Base-by-base conservation (phyloP, 305 asterid genomes). In the Rubia tinctorum region DNA sequence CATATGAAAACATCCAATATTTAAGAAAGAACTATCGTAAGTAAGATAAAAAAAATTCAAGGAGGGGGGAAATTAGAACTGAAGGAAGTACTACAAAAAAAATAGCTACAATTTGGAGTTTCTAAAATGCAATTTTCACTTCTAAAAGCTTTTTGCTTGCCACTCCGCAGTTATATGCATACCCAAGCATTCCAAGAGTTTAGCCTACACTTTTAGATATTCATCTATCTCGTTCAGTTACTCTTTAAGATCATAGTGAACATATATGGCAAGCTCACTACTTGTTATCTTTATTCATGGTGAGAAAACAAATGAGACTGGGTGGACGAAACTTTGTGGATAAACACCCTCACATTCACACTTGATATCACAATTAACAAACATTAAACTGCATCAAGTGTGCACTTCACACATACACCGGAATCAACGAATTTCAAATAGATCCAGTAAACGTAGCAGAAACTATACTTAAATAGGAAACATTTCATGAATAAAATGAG, bases 1-100 rank as follows among this genome's bases (percentile, higher is more conserved):
- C 20, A 77, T 86, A 90, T 84, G 80, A 43, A 82, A 71, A 74
- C 73, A 67, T 60, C 64, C 42, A 20, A 63, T 27, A 17, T 18
- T 27, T 6, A 22, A 71, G 18, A 47, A 55, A 13, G 43, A 42
- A 61, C 34, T 30, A n/a, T 49, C 22, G 42, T 61, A 51, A 76
- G 72, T 10, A 43, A 66, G 23, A 39, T 66, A n/a, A 18, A 66
- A 23, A n/a, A 45, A 49, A 27, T 27, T 49, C 15, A 2, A 14
- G 4, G 20, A 20, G 2, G 27, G 25, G 27, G 13, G 43, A 9
- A 60, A 4, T 34, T 39, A 23, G 43, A 13, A 44, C 55, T 67
- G 20, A 67, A 34, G 39, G 39, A 34, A 10, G 39, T 22, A 30
- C 10, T 25, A 20, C 58, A 0, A 37, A 4, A 17, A 67, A 67